Percentiles rank a stretch among this genome's conserved stretches.
Conservation (phyloP, 2,329 filamentous ascomycete genomes). For the Fulvia fulva region DNA sequence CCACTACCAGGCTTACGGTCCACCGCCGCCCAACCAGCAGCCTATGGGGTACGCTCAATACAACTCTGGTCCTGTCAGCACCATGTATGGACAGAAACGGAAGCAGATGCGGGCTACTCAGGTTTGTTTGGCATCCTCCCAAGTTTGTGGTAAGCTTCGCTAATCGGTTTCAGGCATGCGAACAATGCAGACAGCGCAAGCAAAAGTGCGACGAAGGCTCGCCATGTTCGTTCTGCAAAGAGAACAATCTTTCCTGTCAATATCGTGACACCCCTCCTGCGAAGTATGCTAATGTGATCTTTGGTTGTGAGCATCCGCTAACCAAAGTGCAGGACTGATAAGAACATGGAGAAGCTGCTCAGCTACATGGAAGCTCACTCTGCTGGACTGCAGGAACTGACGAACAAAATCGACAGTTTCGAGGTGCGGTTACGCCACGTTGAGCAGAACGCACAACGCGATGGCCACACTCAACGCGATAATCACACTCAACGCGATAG, state of each 20-base stretch:
- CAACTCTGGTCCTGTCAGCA: conserved; percentile 26
- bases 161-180: conserved; percentile 65
- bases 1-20: conserved; percentile 22
- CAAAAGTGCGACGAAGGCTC: conserved; percentile 87
- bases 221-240: conserved; percentile 79
- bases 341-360: conserved; percentile 49
- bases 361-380: conserved; percentile 40
- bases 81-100: conserved; percentile 26
- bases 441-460: conserved; percentile 19
- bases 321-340: conserved; percentile 41
- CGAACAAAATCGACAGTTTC: conserved; percentile 23
- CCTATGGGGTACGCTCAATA: conserved; percentile 22
- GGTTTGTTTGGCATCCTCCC: conserved; percentile 19
- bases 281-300: conserved; percentile 59
- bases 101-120: conserved; percentile 37
- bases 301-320: conserved; percentile 16
- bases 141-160: conserved; percentile 4
- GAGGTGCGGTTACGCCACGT: conserved; percentile 26
- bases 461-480: conserved; percentile 8
- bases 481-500: too few species aligned
- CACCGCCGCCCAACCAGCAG: conserved; percentile 21
- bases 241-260: conserved; percentile 77
- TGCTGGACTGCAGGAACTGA: conserved; percentile 27
- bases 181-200: conserved; percentile 81
- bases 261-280: conserved; percentile 90